A percentile compares a stretch with the other conserved stretches of the same genome.
Conservation (phyloP, 148 eudicot species). For the Vaccinium darrowii region DNA sequence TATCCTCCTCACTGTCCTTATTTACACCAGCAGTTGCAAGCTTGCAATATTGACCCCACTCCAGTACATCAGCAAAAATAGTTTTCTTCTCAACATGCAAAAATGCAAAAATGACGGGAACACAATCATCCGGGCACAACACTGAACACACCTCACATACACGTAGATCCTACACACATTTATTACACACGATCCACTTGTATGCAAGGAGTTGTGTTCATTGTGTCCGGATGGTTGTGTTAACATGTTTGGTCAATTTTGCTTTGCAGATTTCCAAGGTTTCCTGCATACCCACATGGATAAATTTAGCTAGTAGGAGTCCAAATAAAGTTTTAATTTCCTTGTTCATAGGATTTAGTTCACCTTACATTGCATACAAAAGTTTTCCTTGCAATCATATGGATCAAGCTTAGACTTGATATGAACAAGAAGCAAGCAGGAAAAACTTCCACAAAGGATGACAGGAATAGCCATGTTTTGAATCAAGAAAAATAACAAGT, state of each 20-base stretch:
- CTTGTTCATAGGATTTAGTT: background rate
- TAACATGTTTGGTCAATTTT: too few species aligned
- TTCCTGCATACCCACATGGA: background rate
- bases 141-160: too few species aligned
- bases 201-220: too few species aligned
- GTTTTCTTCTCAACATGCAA: too few species aligned
- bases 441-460: background rate
- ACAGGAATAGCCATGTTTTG: background rate
- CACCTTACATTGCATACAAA: background rate
- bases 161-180: too few species aligned
- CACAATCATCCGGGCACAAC: too few species aligned
- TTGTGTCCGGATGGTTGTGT: too few species aligned
- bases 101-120: too few species aligned
- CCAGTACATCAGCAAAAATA: too few species aligned
- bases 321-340: background rate
- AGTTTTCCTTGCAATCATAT: background rate
- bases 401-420: background rate
- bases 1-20: conserved; percentile 6
- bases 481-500: too few species aligned
- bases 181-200: too few species aligned
- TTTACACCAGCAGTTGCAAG: background rate
- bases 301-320: background rate
- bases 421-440: background rate
- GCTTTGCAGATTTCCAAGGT: background rate
- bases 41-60: background rate